These are phyloP conservation scores for Gastrodia elata DNA, from an alignment of 106 monocot species.

Conservation along the genomic window DNA sequence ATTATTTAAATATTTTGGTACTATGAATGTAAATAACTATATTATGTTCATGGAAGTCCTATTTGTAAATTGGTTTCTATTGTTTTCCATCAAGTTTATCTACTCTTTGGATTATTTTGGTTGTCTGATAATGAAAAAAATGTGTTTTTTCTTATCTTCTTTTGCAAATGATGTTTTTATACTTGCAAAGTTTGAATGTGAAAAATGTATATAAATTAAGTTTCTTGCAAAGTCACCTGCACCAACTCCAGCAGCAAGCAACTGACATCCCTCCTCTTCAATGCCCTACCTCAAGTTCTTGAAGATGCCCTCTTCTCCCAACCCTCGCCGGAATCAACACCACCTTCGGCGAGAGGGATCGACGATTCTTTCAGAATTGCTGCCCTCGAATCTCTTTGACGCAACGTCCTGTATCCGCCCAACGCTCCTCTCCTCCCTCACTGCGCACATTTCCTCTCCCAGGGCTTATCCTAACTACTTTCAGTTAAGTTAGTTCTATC, in stretches of 20 bases:
- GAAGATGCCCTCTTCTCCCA: constrained; percentile 2
- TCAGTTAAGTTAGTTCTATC: constrained; percentile 52
- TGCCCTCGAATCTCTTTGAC: constrained; percentile 64
- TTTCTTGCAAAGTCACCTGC: constrained; percentile 53
- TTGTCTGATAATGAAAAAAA: no score
- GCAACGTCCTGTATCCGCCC: constrained; percentile 53
- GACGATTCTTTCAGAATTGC: constrained; percentile 46
- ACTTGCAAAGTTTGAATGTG: no score
- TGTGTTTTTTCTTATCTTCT: no score
- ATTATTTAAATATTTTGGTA: no score
- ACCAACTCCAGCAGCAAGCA: constrained; percentile 77
- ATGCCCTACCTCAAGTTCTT: constrained; percentile 29
- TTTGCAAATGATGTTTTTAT: no score
- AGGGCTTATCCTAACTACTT: constrained; percentile 68
- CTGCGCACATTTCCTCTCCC: constrained; percentile 69
- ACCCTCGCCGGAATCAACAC: constrained; percentile 10
- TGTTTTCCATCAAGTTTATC: no score
- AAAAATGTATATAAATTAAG: no score
- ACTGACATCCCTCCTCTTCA: constrained; percentile 59
- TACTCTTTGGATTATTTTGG: no score
- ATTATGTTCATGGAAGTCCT: no score
- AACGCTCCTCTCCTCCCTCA: constrained; percentile 57
- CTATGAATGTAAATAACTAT: no score
- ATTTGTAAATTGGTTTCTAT: no score
- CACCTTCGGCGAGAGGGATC: constrained; percentile 13